Conservation (phyloP, 176 grass and related monocot genomes). For the Tuctoria greenei region DNA sequence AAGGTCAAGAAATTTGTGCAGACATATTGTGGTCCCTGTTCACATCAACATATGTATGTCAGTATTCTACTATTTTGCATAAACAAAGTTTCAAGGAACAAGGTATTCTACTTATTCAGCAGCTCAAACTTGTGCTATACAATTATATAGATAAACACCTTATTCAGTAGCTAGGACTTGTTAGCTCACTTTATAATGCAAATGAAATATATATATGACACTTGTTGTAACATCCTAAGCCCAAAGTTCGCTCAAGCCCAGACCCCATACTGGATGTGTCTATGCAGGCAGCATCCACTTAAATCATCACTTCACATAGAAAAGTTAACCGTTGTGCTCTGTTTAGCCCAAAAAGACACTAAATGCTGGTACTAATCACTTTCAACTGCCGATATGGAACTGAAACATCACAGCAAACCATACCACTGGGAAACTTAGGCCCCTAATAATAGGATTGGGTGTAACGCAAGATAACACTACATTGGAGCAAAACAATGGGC, state of each 20-base stretch:
- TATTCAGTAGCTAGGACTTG: not conserved
- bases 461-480: not conserved
- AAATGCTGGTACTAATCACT: not conserved
- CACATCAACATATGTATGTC: constrained; percentile 44
- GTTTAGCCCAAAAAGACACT: not conserved
- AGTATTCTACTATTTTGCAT: constrained; percentile 20
- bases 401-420: not conserved
- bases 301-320: not conserved
- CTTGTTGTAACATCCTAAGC: not conserved
- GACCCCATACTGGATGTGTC: not conserved
- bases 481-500: constrained; percentile 13
- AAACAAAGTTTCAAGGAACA: constrained; percentile 10
- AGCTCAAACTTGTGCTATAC: not conserved
- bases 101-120: constrained; percentile 1
- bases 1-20: constrained; percentile 99
- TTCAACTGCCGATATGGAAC: not conserved
- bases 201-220: constrained; percentile 25
- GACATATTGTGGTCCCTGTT: constrained; percentile 97
- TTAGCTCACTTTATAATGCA: constrained; percentile 19
- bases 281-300: not conserved
- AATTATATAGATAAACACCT: not conserved
- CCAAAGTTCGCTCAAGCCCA: not conserved
- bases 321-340: not conserved
- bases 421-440: not conserved
- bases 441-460: not conserved